A percentile compares a stretch with the other conserved stretches of the same genome.
Conservation (phyloP, 768 basidiomycete species). For the Lactarius deliciosus region DNA sequence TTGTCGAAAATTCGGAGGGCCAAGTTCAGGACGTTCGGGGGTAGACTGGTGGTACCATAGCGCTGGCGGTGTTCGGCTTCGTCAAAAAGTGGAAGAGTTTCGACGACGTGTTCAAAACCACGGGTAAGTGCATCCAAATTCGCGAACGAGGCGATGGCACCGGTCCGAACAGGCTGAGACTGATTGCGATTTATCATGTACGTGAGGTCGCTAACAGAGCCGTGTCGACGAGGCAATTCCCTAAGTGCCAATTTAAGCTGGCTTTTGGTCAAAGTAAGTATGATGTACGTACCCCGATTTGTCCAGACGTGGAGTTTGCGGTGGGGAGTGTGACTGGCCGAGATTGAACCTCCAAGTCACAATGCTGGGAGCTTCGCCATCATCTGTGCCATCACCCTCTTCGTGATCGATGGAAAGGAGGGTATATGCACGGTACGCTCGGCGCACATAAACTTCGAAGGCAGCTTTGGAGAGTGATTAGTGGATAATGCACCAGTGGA, state of each 20-base stretch:
- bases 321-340: conserved; percentile 82
- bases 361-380: conserved; percentile 75
- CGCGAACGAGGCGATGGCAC: conserved; percentile 90
- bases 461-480: conserved; percentile 58
- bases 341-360: conserved; percentile 97
- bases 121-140: conserved; percentile 62
- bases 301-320: conserved; percentile 71
- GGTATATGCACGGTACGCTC: conserved; percentile 93
- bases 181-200: conserved; percentile 88
- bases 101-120: conserved; percentile 75
- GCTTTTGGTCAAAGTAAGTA: neutral
- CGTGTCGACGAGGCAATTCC: conserved; percentile 67
- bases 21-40: conserved; percentile 92
- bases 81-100: conserved; percentile 74
- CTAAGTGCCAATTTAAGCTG: conserved; percentile 35
- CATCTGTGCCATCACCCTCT: conserved; percentile 82
- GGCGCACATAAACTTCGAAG: conserved; percentile 93
- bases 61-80: conserved; percentile 68
- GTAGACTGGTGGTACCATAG: conserved; percentile 67
- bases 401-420: conserved; percentile 92
- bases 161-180: conserved; percentile 85
- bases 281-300: conserved; percentile 42
- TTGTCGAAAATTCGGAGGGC: conserved; percentile 86
- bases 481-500: neutral
- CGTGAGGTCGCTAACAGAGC: conserved; percentile 92